Evolutionary conservation across 169 alveolate genomes (phyloP).

Genomic region (Plasmodium cynomolgi): DNA sequence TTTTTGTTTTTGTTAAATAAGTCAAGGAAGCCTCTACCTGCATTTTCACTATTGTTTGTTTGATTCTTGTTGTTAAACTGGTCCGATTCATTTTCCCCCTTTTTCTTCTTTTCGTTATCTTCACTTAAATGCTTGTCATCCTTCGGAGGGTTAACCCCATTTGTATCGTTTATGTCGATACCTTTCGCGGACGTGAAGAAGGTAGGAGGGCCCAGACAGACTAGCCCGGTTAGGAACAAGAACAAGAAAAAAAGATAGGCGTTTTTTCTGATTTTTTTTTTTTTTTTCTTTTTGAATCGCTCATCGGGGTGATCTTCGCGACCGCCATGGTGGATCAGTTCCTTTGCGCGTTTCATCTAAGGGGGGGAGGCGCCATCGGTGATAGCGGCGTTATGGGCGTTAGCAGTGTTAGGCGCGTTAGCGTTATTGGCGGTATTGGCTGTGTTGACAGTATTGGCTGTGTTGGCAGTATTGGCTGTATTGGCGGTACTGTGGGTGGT

Average conservation of each 20-base stretch:
- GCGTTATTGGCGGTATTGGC: background rate
- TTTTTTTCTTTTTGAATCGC: slow-evolving; percentile 8
- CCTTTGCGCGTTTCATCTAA: background rate
- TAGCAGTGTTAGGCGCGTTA: background rate
- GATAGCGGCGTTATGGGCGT: background rate
- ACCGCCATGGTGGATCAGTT: background rate
- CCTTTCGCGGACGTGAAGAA: slow-evolving; percentile 20
- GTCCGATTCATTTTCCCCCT: background rate
- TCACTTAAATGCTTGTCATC: background rate
- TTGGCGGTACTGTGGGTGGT: background rate
- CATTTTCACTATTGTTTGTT: background rate
- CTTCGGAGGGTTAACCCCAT: background rate
- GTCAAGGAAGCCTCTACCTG: slow-evolving; percentile 3
- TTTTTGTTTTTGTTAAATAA: slow-evolving; percentile 17
- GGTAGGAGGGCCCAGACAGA: background rate
- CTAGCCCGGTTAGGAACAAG: slow-evolving; percentile 12
- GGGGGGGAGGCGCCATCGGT: background rate
- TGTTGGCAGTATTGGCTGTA: background rate
- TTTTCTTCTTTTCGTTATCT: background rate
- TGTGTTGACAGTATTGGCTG: background rate
- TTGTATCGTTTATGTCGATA: background rate
- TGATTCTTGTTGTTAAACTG: background rate
- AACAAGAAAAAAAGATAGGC: slow-evolving; percentile 8
- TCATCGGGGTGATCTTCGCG: background rate
- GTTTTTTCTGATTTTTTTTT: background rate